These are phyloP conservation scores for Plasmodium falciparum DNA, from an alignment of 169 alveolate species.

Conservation along the genomic window DNA sequence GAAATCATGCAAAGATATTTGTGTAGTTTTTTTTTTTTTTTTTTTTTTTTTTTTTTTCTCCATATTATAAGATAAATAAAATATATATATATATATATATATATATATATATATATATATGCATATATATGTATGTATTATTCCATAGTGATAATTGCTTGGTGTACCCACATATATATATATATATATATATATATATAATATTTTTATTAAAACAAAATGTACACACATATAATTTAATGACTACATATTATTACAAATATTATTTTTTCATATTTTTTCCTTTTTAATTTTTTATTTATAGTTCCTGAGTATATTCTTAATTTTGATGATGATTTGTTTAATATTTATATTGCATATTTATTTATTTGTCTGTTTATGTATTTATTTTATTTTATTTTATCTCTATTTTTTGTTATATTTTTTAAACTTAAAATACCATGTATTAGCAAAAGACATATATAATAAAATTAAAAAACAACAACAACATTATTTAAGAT, in stretches of 20 bases:
- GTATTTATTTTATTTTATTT: too few species aligned
- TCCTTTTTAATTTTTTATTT: too few species aligned
- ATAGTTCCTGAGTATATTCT: too few species aligned
- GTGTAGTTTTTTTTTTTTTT: too few species aligned
- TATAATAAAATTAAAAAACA: background rate
- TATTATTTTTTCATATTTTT: too few species aligned
- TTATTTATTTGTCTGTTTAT: background rate
- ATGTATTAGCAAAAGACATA: slow-evolving; percentile 2
- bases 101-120: background rate
- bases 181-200: background rate
- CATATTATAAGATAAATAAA: background rate
- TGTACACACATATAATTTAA: too few species aligned
- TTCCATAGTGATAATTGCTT: background rate
- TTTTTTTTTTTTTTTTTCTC: too few species aligned
- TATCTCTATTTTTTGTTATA: background rate
- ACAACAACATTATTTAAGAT: background rate
- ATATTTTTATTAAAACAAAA: background rate
- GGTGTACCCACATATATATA: background rate
- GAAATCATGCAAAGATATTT: too few species aligned
- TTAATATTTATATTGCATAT: background rate
- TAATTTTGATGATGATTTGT: too few species aligned
- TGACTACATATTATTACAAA: too few species aligned
- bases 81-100: background rate
- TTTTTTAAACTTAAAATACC: background rate
- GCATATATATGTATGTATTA: background rate